phyloP scores from a whole-genome alignment of 106 monocot species.

The Acanthochlamys bracteata region DNA sequence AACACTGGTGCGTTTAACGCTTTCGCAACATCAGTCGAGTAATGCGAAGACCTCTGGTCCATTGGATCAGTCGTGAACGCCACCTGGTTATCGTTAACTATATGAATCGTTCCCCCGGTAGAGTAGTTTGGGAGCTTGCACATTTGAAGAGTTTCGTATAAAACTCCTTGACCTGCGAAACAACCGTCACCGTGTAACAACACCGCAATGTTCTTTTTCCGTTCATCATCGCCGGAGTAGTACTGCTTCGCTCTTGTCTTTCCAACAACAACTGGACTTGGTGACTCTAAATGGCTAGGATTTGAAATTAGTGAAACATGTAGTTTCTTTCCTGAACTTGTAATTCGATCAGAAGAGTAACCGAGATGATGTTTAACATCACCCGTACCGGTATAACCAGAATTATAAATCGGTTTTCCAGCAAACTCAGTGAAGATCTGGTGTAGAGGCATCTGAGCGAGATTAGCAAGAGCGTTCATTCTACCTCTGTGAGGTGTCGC shows the following conservation, averaged over 20 bases:
- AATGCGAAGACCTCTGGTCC: slow-evolving; percentile 58
- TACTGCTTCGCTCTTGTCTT: slow-evolving; percentile 72
- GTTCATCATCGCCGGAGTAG: slow-evolving; percentile 49
- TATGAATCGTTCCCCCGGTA: slow-evolving; percentile 72
- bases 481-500: slow-evolving; percentile 78
- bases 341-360: slow-evolving; percentile 72
- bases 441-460: slow-evolving; percentile 51
- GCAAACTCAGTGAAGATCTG: slow-evolving; percentile 78
- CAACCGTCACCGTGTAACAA: slow-evolving; percentile 82
- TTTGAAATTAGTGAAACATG: slow-evolving; percentile 76
- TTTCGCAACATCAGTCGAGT: slow-evolving; percentile 85
- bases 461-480: slow-evolving; percentile 67
- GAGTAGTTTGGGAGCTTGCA: slow-evolving; percentile 72
- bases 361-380: slow-evolving; percentile 84
- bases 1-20: slow-evolving; percentile 67
- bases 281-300: slow-evolving; percentile 80
- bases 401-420: slow-evolving; percentile 39
- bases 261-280: slow-evolving; percentile 64
- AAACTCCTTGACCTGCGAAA: slow-evolving; percentile 81
- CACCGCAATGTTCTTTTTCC: slow-evolving; percentile 52
- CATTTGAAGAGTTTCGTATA: slow-evolving; percentile 72
- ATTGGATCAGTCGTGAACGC: slow-evolving; percentile 81
- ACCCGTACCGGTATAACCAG: slow-evolving; percentile 70
- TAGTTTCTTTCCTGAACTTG: slow-evolving; percentile 60
- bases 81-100: slow-evolving; percentile 73